Base-by-base conservation (phyloP, 768 basidiomycete species). In the Trametes maxima region DNA sequence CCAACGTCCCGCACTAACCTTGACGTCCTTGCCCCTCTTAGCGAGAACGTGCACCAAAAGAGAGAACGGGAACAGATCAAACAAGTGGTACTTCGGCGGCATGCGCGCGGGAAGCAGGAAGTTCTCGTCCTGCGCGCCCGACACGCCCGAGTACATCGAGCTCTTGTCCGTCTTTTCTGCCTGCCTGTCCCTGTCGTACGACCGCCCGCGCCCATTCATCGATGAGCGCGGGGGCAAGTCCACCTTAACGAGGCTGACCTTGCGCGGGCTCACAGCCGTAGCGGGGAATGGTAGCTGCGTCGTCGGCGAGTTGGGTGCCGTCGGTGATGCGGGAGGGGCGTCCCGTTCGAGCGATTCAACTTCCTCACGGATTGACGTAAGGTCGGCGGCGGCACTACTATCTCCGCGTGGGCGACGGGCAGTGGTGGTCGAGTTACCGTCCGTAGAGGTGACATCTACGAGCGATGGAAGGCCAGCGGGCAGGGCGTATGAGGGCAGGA, bases 11-110 rank as follows among this genome's bases (percentile, higher is more conserved):
- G 10, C 17, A 40, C 62, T 25, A 6, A 68, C 67, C 63, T 81
- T 81, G 24, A 88, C 66, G 16, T 81, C 74, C 56, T 72, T 76
- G 0, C 86, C 85, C 12, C 73, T 70, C 62, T 78, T 76, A 8
- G 79, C 76, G 39, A 88, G 70, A 42, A 70, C 72, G 35, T 73
- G 67, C 4, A 85, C 80, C 24, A 87, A 66, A 6, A 88, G 72
- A 33, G 88, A 88, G 72, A 90, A 87, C 17, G 88, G 88, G 74
- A 88, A 89, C 8, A 89, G 62, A 68, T 89, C 88, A 59, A 87
- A 82, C 39, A 86, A 37, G 54, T 81, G 76, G 65, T 82, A 86
- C 68, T 80, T 80, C 1, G 87, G 87, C 3, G 88, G 86, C 70
- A 79, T 78, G 45, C 73, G 73, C 3, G 83, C 79, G 4, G 88